phyloP scores from a whole-genome alignment of 2,329 filamentous ascomycete genomes.

The Aspergillus viridinutans region DNA sequence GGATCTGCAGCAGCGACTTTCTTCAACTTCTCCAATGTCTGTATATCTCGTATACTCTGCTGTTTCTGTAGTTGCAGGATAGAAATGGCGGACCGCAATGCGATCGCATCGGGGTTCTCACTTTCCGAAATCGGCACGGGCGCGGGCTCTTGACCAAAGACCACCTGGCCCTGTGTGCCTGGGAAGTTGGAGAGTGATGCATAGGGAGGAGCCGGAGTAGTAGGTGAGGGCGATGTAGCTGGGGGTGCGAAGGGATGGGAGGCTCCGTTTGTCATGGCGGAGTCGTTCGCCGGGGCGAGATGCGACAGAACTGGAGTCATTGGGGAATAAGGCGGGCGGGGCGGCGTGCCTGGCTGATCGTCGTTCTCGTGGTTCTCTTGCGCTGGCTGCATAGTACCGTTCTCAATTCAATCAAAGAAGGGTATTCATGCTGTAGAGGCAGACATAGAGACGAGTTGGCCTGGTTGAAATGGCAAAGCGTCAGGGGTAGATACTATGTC shows the following conservation, averaged over 20 bases:
- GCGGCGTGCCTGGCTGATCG: slow-evolving; percentile 36
- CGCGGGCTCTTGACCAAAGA: slow-evolving; percentile 35
- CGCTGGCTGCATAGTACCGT: slow-evolving; percentile 34
- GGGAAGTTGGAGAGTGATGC: slow-evolving; percentile 9
- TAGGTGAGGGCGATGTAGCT: slow-evolving; percentile 25
- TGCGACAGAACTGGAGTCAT: slow-evolving; percentile 43
- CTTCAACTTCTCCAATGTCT: slow-evolving; percentile 65
- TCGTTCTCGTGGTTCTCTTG: slow-evolving; percentile 13
- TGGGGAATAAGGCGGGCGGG: slow-evolving; percentile 45
- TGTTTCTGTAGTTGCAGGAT: slow-evolving; percentile 82
- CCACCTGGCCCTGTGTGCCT: slow-evolving; percentile 18
- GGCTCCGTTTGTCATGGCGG: slow-evolving; percentile 14
- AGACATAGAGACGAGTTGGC: background rate
- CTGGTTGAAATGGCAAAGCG: background rate
- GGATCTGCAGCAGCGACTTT: slow-evolving; percentile 67
- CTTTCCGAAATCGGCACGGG: slow-evolving; percentile 45
- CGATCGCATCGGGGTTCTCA: slow-evolving; percentile 78
- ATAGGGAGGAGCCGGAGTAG: slow-evolving; percentile 11
- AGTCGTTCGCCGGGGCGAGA: slow-evolving; percentile 24
- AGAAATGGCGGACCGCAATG: slow-evolving; percentile 77
- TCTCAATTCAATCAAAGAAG: background rate
- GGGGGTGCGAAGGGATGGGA: slow-evolving; percentile 31
- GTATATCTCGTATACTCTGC: slow-evolving; percentile 72
- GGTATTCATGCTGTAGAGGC: background rate
- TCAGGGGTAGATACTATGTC: background rate